These are phyloP conservation scores for Cystobasidium slooffiae DNA, from an alignment of 1,284 basidiomycete genomes.

Conservation along the genomic window DNA sequence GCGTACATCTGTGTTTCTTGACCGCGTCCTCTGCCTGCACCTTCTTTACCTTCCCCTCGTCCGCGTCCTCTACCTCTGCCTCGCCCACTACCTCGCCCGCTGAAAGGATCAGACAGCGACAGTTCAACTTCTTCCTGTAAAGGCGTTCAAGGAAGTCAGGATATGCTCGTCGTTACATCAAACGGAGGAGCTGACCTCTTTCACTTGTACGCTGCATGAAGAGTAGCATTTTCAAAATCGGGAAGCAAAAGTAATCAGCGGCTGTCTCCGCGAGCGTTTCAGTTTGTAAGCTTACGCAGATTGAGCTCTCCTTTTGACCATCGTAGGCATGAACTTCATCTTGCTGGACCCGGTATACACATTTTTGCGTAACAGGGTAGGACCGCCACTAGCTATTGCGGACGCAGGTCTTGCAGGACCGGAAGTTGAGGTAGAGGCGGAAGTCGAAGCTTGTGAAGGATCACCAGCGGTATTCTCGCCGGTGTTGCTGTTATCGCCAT, in stretches of 20 bases:
- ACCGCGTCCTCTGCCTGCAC: slow-evolving; percentile 18
- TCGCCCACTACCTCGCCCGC: slow-evolving; percentile 1
- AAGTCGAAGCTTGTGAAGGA: slow-evolving; percentile 5
- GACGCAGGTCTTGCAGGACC: neutral
- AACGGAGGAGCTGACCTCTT: slow-evolving; percentile 30
- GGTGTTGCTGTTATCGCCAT: neutral
- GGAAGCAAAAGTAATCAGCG: neutral
- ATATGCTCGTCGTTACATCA: neutral
- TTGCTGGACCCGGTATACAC: slow-evolving; percentile 33
- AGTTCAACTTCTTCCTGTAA: slow-evolving; percentile 27
- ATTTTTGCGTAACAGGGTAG: slow-evolving; percentile 35
- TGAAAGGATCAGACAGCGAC: slow-evolving; percentile 3
- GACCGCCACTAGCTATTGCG: neutral
- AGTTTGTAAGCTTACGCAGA: slow-evolving; percentile 18
- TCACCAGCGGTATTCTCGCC: neutral
- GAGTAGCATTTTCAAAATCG: neutral
- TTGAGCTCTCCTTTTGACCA: slow-evolving; percentile 42
- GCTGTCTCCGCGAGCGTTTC: too few relatives aligned
- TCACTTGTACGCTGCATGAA: slow-evolving; percentile 6
- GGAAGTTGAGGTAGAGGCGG: neutral
- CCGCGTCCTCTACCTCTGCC: slow-evolving; percentile 34
- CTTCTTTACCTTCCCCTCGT: slow-evolving; percentile 11
- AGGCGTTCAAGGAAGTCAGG: neutral
- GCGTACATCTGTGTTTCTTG: slow-evolving; percentile 30
- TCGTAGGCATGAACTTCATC: slow-evolving; percentile 45